Evolutionary conservation across 169 alveolate species (phyloP).

Genomic region (Hepatocystis sp.): DNA sequence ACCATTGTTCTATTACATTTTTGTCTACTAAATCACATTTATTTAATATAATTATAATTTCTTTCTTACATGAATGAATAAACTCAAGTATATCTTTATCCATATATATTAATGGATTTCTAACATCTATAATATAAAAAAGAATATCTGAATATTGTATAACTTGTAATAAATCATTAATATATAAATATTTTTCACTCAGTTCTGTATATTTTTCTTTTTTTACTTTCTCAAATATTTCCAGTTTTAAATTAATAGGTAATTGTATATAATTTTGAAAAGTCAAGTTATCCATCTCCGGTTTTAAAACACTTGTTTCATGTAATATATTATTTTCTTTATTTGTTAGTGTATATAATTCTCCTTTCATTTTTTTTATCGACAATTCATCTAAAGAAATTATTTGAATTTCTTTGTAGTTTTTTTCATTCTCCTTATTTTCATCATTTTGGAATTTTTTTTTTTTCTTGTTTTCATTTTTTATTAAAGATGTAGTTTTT

Average conservation of each 20-base stretch:
- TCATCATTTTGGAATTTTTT: too few species aligned
- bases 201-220: slow-evolving; percentile 16
- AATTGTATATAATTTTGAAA: slow-evolving; percentile 18
- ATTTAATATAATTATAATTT: slow-evolving; percentile 51
- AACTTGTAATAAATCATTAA: slow-evolving; percentile 49
- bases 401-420: slow-evolving; percentile 24
- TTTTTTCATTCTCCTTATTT: slow-evolving; percentile 6
- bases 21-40: slow-evolving; percentile 62
- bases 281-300: background rate
- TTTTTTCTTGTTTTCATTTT: too few species aligned
- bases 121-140: slow-evolving; percentile 44
- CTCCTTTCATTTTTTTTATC: slow-evolving; percentile 24
- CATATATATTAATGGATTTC: slow-evolving; percentile 53
- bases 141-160: slow-evolving; percentile 41
- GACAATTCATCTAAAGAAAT: slow-evolving; percentile 27
- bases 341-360: background rate
- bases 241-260: slow-evolving; percentile 15
- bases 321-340: too few species aligned
- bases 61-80: slow-evolving; percentile 40
- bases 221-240: slow-evolving; percentile 37
- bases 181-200: slow-evolving; percentile 29
- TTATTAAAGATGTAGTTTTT: slow-evolving; percentile 15
- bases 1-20: slow-evolving; percentile 44
- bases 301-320: too few species aligned
- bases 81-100: slow-evolving; percentile 59